Conservation (phyloP, 1,284 basidiomycete genomes). For the Leccinum huronense region DNA sequence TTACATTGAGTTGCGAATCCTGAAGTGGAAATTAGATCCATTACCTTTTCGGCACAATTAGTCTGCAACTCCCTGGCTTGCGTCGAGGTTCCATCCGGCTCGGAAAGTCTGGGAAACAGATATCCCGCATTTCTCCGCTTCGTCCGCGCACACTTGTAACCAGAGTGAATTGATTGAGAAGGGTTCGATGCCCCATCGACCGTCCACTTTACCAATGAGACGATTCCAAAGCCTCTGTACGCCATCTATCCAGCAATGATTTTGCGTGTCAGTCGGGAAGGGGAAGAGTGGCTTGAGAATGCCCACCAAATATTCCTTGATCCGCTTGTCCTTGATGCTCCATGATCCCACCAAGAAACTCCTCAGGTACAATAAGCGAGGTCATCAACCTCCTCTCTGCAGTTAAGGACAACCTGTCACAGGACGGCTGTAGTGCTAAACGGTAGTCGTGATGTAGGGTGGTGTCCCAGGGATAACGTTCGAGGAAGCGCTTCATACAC, state of each 20-base stretch:
- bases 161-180: no score
- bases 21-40: slow-evolving; percentile 12
- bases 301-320: slow-evolving; percentile 70
- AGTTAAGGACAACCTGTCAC: slow-evolving; percentile 43
- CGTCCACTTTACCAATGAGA: slow-evolving; percentile 40
- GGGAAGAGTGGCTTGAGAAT: slow-evolving; percentile 71
- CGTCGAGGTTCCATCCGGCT: slow-evolving; percentile 70
- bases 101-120: slow-evolving; percentile 66
- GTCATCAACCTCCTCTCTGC: slow-evolving; percentile 50
- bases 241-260: slow-evolving; percentile 38
- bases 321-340: slow-evolving; percentile 67
- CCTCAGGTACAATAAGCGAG: slow-evolving; percentile 65
- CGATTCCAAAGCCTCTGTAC: slow-evolving; percentile 52
- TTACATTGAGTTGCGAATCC: slow-evolving; percentile 18
- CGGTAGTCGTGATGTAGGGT: slow-evolving; percentile 76
- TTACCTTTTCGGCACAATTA: slow-evolving; percentile 56
- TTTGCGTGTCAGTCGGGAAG: slow-evolving; percentile 47
- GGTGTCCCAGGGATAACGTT: slow-evolving; percentile 62
- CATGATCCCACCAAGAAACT: slow-evolving; percentile 65
- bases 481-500: slow-evolving; percentile 67
- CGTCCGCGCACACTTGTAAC: no score
- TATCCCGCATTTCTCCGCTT: slow-evolving; percentile 37
- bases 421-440: slow-evolving; percentile 62
- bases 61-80: slow-evolving; percentile 74
- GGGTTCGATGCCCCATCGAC: no score